These are phyloP conservation scores for Collybia sp. DNA, from an alignment of 768 basidiomycete genomes.

Conservation along the genomic window DNA sequence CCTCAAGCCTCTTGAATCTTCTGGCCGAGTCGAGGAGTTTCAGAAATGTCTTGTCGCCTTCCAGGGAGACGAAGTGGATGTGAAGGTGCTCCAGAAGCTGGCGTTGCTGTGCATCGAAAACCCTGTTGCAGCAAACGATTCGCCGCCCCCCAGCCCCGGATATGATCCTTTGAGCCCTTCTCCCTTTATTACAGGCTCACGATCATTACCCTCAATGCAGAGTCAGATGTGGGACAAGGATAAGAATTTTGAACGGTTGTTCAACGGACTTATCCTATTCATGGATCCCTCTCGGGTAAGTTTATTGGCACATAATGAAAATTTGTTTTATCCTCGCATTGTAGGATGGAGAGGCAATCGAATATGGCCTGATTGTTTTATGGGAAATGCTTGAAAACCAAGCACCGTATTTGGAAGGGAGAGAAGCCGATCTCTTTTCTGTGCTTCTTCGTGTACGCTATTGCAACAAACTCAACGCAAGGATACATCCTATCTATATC, in stretches of 20 bases:
- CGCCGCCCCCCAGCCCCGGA: constrained; percentile 53
- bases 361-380: constrained; percentile 75
- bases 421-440: constrained; percentile 73
- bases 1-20: constrained; percentile 29
- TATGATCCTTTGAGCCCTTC: constrained; percentile 54
- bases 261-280: constrained; percentile 59
- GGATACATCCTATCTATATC: constrained; percentile 15
- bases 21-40: constrained; percentile 45
- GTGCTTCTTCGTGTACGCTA: constrained; percentile 69
- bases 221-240: constrained; percentile 70
- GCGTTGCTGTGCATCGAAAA: constrained; percentile 60
- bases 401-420: constrained; percentile 67
- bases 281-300: constrained; percentile 61
- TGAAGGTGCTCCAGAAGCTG: constrained; percentile 59
- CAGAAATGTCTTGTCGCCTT: constrained; percentile 49
- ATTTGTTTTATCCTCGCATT: constrained; percentile 4
- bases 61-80: constrained; percentile 45
- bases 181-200: constrained; percentile 38
- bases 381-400: constrained; percentile 85
- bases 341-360: constrained; percentile 61
- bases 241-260: constrained; percentile 65
- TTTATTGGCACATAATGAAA: constrained; percentile 5
- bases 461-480: constrained; percentile 64
- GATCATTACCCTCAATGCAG: constrained; percentile 38
- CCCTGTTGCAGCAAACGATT: constrained; percentile 45